Conservation (phyloP, 208 protist genomes). For the Porcisia hertigi region DNA sequence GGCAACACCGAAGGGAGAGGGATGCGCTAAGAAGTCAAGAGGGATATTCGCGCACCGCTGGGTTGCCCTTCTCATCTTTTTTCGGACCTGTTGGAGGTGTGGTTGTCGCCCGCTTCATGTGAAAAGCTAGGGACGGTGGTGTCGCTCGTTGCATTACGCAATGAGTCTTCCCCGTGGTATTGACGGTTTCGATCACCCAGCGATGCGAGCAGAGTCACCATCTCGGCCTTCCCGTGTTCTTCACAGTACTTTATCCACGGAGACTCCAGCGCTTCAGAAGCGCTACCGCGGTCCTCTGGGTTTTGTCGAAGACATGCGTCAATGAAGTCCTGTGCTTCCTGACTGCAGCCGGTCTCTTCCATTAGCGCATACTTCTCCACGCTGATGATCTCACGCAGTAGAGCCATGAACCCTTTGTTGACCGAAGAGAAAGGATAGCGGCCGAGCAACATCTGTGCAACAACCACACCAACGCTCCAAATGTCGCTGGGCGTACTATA, state of each 20-base stretch:
- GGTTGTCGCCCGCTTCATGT: too few species aligned
- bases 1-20: too few species aligned
- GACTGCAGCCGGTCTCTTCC: conserved; percentile 49
- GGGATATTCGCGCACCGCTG: too few species aligned
- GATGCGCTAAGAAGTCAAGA: too few species aligned
- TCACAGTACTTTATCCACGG: conserved; percentile 81
- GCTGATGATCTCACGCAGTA: conserved; percentile 72
- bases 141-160: too few species aligned
- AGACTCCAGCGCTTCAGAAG: conserved; percentile 59
- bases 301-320: conserved; percentile 67
- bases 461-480: conserved; percentile 86
- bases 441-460: conserved; percentile 73
- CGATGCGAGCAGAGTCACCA: conserved; percentile 50
- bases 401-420: conserved; percentile 77
- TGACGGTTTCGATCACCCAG: conserved; percentile 52
- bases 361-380: conserved; percentile 56
- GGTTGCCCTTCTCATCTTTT: too few species aligned
- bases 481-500: conserved; percentile 87
- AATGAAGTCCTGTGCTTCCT: conserved; percentile 69
- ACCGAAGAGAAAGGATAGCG: conserved; percentile 67
- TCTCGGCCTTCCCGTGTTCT: conserved; percentile 45
- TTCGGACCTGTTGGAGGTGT: too few species aligned
- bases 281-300: conserved; percentile 60
- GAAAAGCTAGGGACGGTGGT: too few species aligned
- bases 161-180: conserved; percentile 29